A percentile compares a stretch with the other conserved stretches of the same genome.
Evolutionary conservation across 108 stramenopile species (phyloP).

Genomic region (Phaeodactylum tricornutum): DNA sequence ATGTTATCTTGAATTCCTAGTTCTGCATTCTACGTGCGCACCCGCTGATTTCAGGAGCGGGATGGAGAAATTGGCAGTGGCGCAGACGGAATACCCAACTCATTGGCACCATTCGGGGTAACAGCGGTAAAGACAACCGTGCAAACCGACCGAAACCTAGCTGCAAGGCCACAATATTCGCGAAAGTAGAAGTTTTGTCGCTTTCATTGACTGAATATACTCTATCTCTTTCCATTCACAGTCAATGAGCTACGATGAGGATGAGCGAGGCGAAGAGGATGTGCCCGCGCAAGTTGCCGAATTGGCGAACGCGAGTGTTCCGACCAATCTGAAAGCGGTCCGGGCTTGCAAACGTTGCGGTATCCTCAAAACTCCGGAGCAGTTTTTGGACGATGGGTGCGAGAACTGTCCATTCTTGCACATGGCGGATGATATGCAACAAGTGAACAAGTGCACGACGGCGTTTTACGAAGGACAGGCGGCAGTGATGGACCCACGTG

Average conservation of each 20-base stretch:
- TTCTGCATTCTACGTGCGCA: too few species aligned
- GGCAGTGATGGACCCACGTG: conserved; percentile 82
- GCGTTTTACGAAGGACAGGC: conserved; percentile 83
- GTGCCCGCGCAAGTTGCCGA: conserved; percentile 70
- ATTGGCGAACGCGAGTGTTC: conserved; percentile 62
- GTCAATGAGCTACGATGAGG: conserved; percentile 32
- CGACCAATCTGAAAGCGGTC: conserved; percentile 56
- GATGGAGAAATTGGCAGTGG: too few species aligned
- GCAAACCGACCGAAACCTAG: too few species aligned
- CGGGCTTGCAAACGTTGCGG: conserved; percentile 88
- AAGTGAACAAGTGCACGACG: conserved; percentile 63
- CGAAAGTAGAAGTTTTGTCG: too few species aligned
- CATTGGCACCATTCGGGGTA: too few species aligned
- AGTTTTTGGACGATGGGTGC: conserved; percentile 82
- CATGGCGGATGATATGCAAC: conserved; percentile 47
- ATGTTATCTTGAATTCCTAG: too few species aligned
- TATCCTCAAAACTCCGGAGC: conserved; percentile 77
- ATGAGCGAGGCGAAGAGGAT: conserved; percentile 56
- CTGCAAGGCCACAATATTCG: too few species aligned
- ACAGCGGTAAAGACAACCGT: too few species aligned
- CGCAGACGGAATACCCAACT: too few species aligned
- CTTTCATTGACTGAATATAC: too few species aligned
- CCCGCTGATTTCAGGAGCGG: too few species aligned
- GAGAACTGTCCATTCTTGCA: conserved; percentile 89
- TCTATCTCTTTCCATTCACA: too few species aligned